Base-by-base conservation (phyloP, 805 yeast species). In the Wickerhamiella dianesei region DNA sequence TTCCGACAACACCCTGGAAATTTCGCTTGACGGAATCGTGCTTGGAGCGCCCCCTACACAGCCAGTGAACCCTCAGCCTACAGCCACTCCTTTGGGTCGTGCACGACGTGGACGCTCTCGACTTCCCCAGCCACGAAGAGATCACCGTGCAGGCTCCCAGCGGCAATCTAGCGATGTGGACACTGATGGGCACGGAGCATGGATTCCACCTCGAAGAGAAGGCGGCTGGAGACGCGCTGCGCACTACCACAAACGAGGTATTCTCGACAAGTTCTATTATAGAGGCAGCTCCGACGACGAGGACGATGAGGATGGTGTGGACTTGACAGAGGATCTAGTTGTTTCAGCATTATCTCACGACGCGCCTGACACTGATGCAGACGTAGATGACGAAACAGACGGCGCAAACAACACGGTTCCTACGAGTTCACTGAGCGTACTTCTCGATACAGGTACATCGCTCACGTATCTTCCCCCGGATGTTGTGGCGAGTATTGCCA, bases 361-460 rank as follows among this genome's bases (percentile, higher is more conserved):
- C n/a, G n/a, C n/a, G n/a, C n/a, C n/a, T n/a, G n/a, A n/a, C n/a
- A n/a, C n/a, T n/a, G n/a, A n/a, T n/a, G n/a, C n/a, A n/a, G n/a
- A n/a, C n/a, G n/a, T n/a, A n/a, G n/a, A n/a, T n/a, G n/a, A n/a
- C n/a, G 32, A 25, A 6, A 25, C 32, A 6, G 12, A 25, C 12
- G 9, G 6, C 12, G 12, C 32, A 6, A 12, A 25, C 49, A 32
- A 49, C 59, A 21, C 48, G 36, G 43, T 46, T n/a, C 41, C 54
- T 5, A 36, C 40, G 35, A 21, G 43, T 13, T 46, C 56, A 8
- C 5, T 54, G 3, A 56, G 55, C 9, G 80, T 73, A 4, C 58
- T 74, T 37, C 60, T 77, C 36, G 84, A 79, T 57, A 71, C 80
- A 1, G 80, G 82, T 14, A 69, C 81, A 2, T 69, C 80, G 3